Base-by-base conservation (phyloP, 1,284 basidiomycete species). In the Entoloma clypeatum region DNA sequence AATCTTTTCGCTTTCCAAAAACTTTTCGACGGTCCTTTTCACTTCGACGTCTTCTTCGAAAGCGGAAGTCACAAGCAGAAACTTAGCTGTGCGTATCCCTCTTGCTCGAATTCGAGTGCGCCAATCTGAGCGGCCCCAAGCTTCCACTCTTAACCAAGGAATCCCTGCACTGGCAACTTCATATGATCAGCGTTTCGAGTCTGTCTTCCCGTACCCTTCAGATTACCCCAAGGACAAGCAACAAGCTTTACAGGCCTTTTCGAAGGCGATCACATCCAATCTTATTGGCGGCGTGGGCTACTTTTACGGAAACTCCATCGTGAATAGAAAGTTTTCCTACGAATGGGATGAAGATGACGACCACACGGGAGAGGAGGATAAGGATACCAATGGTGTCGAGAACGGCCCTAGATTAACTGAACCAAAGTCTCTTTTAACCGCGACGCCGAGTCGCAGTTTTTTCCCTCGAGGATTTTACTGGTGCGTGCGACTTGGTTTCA, bases 381-480 rank as follows among this genome's bases (percentile, higher is more conserved):
- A 66, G 29, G 69, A 67, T 14, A 69, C 68, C 7, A 64, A 59
- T 23, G 59, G 64, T 24, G 65, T 65, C 18, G 51, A 51, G 40
- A 61, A 59, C 17, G 83, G 81, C 13, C 77, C 89, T 4, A 74
- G 72, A 38, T 55, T 90, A 44, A 89, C 86, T 5, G 81, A 87
- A 33, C 81, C 86, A 6, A 79, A 71, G 43, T 77, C 79, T 19
- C 67, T 97, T n/a, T 67, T 95, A 48, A 94, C 93, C 5, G 93
- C 90, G 0, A 97, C 93, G 0, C 93, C 93, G 1, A 93, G 91
- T 59, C 76, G 94, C 35, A 92, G 89, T 52, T 94, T 96, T 70
- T 97, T 97, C 71, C 93, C 93, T 2, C 75, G 93, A 60, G 93
- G 93, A 16, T 97, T 97, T 61, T 97, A 97, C 63, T 97, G 93